Evolutionary conservation across 2,329 filamentous ascomycete species (phyloP), one percentile per base, ranked within the genome.

Genomic region (Emericellopsis atlantica): DNA sequence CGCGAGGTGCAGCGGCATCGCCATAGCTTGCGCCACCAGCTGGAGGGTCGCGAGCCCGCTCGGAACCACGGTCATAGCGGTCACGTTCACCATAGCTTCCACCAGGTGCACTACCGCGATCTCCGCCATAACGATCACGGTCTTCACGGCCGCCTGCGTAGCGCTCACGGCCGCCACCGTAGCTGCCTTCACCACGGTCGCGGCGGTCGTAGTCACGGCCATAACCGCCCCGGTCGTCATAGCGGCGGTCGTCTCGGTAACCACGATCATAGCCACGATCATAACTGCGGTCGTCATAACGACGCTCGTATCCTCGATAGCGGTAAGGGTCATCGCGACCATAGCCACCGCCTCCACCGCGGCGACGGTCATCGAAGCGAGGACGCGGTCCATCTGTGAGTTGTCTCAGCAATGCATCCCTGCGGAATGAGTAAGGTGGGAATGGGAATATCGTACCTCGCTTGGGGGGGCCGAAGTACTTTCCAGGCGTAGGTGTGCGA

Each of bases 381-480:
- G 55, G 58, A 42, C 62, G 60, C 16, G 59, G 58, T 29, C 26
- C 26, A 29, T 29, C 26, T 29, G 26, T 3, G 26, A 29, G 12
- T 29, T 12, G 41, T 66, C 63, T 64, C 32, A 15, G 6, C 4
- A n/a, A 39, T 5, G 9, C n/a, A 31, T 12, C 10, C 12, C 23
- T 32, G 9, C n/a, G 12, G 2, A 18, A 10, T 22, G 29, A 15
- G 6, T 24, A 18, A 16, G 41, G 34, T 33, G 6, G 12, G 37
- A 32, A 35, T 34, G 37, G 18, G 5, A 14, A 8, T 5, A 31
- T 68, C 83, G 70, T 69, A 92, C 89, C 89, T 72, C 92, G 78
- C 80, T 98, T 98, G 48, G 92, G 92, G 46, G 92, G 92, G 40
- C 92, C 92, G 58, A 95, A 96, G 75, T 98, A 98, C 70, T 96